A percentile compares a stretch with the other conserved stretches of the same genome.
These are phyloP conservation scores for Podospora pseudopauciseta DNA, from an alignment of 495 filamentous ascomycete species.

Conservation along the genomic window DNA sequence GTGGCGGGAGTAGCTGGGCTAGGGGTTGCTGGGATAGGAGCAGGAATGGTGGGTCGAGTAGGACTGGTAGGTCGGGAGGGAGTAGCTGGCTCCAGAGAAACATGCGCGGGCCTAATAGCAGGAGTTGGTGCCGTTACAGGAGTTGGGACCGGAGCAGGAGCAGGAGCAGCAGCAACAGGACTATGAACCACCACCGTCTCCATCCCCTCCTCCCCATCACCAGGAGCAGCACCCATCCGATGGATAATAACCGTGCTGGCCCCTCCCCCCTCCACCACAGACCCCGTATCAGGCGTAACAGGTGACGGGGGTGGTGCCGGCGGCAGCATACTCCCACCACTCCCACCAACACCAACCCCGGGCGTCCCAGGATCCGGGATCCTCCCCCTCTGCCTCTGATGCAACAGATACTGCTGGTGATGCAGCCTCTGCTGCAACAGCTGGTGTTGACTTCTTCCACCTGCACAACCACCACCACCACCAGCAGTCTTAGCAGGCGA, in stretches of 20 bases:
- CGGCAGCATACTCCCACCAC: neutral
- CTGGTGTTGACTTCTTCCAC: conserved; percentile 20
- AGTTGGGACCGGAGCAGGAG: no score
- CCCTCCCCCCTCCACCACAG: neutral
- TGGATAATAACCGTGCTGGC: neutral
- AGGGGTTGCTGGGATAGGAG: neutral
- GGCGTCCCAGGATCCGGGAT: neutral
- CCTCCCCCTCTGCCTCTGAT: neutral
- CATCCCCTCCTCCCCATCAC: neutral
- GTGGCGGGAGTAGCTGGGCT: neutral
- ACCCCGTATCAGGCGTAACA: neutral
- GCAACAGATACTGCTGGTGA: neutral
- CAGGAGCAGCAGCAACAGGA: neutral
- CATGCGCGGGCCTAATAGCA: no score
- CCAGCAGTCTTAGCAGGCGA: neutral
- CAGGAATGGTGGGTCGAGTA: neutral
- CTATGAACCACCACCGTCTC: neutral
- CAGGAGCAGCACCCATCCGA: neutral
- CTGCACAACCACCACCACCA: neutral
- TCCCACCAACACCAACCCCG: no score
- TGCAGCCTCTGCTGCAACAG: neutral
- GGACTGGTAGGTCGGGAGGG: no score
- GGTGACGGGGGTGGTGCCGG: neutral
- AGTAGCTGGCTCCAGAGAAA: no score
- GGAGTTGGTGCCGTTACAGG: no score